Evolutionary conservation across 2,329 filamentous ascomycete species (phyloP).

Genomic region (Ophiostoma sp.): DNA sequence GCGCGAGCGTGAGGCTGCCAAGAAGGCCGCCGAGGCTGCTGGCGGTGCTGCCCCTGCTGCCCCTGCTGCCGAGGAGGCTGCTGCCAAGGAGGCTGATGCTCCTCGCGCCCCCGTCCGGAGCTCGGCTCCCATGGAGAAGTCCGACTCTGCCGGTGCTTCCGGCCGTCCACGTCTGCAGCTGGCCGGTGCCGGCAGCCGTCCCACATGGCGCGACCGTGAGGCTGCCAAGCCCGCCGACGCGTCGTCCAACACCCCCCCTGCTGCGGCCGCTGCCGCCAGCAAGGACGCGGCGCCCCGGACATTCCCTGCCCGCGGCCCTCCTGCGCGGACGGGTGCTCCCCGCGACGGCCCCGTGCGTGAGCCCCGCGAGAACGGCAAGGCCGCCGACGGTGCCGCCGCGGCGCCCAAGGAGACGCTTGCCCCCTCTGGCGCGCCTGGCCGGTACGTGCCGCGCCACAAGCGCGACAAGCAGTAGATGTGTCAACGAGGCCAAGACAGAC

Average conservation of each 20-base stretch:
- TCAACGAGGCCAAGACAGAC: background rate
- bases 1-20: conserved; percentile 65
- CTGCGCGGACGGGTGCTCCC: conserved; percentile 43
- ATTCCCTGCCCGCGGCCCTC: conserved; percentile 39
- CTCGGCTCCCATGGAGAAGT: conserved; percentile 36
- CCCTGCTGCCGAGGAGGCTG: conserved; percentile 29
- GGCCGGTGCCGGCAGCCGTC: conserved; percentile 33
- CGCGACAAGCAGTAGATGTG: conserved; percentile 24
- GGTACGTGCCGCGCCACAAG: conserved; percentile 51
- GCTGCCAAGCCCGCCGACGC: conserved; percentile 41
- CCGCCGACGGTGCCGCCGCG: conserved; percentile 35
- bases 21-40: conserved; percentile 32
- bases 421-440: conserved; percentile 50
- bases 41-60: conserved; percentile 19
- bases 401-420: conserved; percentile 46
- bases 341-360: conserved; percentile 33
- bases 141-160: conserved; percentile 36
- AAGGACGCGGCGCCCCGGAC: conserved; percentile 31
- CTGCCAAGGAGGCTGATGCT: conserved; percentile 28
- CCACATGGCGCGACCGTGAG: conserved; percentile 54
- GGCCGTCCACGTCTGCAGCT: conserved; percentile 53
- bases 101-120: conserved; percentile 32
- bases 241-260: conserved; percentile 18
- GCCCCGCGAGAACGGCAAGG: conserved; percentile 39
- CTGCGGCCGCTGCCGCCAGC: conserved; percentile 21